Percentiles rank a stretch among this genome's conserved stretches.
These are phyloP conservation scores for Hemisphaericaspora subhashii DNA, from an alignment of 1,139 yeast species.

Conservation along the genomic window DNA sequence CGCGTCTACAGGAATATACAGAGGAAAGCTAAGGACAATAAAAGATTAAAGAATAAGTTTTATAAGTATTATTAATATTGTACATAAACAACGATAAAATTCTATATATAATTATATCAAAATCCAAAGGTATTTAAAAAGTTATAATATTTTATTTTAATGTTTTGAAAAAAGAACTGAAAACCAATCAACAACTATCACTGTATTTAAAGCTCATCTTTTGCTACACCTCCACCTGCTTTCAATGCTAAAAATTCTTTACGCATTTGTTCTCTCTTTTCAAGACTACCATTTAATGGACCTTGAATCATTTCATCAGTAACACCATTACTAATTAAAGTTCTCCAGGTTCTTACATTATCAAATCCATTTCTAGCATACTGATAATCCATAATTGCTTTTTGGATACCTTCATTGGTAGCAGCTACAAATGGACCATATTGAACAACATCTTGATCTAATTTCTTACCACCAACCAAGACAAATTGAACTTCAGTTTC, in stretches of 20 bases:
- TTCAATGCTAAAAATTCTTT: slow-evolving; percentile 24
- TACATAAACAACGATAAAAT: too few relatives aligned
- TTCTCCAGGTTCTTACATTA: slow-evolving; percentile 64
- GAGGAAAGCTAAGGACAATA: too few relatives aligned
- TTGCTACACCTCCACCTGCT: slow-evolving; percentile 7
- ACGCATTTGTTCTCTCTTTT: slow-evolving; percentile 31
- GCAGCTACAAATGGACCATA: slow-evolving; percentile 90
- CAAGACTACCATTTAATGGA: slow-evolving; percentile 36
- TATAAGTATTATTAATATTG: too few relatives aligned
- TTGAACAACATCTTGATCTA: slow-evolving; percentile 79
- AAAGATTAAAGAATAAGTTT: too few relatives aligned
- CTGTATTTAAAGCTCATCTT: slow-evolving; percentile 14
- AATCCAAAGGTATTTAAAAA: too few relatives aligned
- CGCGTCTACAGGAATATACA: too few relatives aligned
- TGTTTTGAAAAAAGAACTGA: neutral
- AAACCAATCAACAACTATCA: neutral
- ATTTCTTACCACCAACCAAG: slow-evolving; percentile 72
- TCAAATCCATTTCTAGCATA: slow-evolving; percentile 72
- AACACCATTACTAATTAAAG: slow-evolving; percentile 65
- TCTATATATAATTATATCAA: too few relatives aligned
- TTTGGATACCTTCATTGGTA: slow-evolving; percentile 56
- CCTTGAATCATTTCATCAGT: slow-evolving; percentile 45
- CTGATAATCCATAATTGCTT: slow-evolving; percentile 74
- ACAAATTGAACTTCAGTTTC: slow-evolving; percentile 52
- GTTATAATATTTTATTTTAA: too few relatives aligned